phyloP scores from a whole-genome alignment of 805 yeast species.

The Candida sithepensis region DNA sequence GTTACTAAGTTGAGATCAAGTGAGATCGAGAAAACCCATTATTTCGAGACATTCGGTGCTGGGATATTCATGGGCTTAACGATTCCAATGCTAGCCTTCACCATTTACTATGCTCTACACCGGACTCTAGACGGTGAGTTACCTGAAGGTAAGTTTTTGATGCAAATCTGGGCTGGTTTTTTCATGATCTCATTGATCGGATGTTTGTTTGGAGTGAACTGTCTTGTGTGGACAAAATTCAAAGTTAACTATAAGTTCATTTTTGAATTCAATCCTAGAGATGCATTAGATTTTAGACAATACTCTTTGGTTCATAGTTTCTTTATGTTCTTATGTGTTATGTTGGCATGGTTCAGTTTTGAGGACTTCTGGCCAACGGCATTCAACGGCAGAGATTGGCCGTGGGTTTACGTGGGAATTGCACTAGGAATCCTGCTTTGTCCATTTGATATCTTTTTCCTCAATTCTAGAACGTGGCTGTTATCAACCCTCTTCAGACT shows the following conservation, averaged over 20 bases:
- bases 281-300: conserved; percentile 62
- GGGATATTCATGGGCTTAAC: conserved; percentile 73
- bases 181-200: conserved; percentile 59
- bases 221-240: conserved; percentile 66
- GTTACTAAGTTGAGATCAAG: conserved; percentile 63
- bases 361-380: conserved; percentile 57
- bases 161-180: conserved; percentile 95
- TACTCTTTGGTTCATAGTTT: conserved; percentile 62
- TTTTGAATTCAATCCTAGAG: conserved; percentile 76
- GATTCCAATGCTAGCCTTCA: conserved; percentile 62
- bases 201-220: conserved; percentile 62
- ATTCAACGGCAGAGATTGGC: conserved; percentile 70
- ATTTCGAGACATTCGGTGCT: conserved; percentile 47
- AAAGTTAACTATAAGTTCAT: conserved; percentile 89
- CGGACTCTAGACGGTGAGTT: conserved; percentile 35
- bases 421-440: conserved; percentile 45
- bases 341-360: conserved; percentile 77
- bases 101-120: conserved; percentile 42
- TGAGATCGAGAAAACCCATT: conserved; percentile 37
- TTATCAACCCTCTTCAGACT: conserved; percentile 68
- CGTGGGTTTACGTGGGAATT: conserved; percentile 69
- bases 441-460: conserved; percentile 58
- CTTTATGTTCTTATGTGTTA: conserved; percentile 49
- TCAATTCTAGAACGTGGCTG: conserved; percentile 75
- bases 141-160: conserved; percentile 55